Base-by-base conservation (phyloP, 2,329 filamentous ascomycete genomes). In the Erysiphe pulchra region DNA sequence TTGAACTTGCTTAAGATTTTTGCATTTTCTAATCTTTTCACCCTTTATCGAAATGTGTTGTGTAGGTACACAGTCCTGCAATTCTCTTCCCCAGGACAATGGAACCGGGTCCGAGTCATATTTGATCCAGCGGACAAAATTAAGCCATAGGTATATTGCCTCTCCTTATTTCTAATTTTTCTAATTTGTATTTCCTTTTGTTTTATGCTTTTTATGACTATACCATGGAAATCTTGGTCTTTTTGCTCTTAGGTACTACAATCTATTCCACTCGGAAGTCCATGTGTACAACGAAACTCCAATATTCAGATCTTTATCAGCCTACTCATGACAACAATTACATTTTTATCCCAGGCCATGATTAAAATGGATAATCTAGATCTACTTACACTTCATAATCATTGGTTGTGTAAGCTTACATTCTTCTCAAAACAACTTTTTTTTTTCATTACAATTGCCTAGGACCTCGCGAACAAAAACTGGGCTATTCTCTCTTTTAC, bases 121-220 rank as follows among this genome's bases (percentile, higher is more conserved):
- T 43, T 53, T 53, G 42, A 50, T 46, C 45, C 48, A 54, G 50
- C 48, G 56, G 52, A 54, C 53, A 49, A 55, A 55, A 53, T 53
- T 51, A 51, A 38, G 54, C 53, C 51, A 51, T 52, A 57, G 56
- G 56, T 58, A 58, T 56, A 55, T 56, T 55, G 42, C 52, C 45
- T 54, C 53, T 50, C 43, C 40, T 49, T 50, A 38, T 30, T 49
- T 45, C 34, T 50, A 52, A 33, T 53, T 51, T 50, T 47, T 28
- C 45, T 44, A 49, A 47, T 51, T 51, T 50, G 46, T 48, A 52
- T 52, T 47, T 31, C 47, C 36, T 14, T 34, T 36, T 14, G 16
- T 4, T 34, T 34, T 18, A 14, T 34, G 31, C 12, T 36, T 44
- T 12, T 7, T 17, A 17, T 18, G 13, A 20, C 37, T 12, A 18